Base-by-base conservation (phyloP, 345 rosid species). In the Diplotaxis tenuifolia region DNA sequence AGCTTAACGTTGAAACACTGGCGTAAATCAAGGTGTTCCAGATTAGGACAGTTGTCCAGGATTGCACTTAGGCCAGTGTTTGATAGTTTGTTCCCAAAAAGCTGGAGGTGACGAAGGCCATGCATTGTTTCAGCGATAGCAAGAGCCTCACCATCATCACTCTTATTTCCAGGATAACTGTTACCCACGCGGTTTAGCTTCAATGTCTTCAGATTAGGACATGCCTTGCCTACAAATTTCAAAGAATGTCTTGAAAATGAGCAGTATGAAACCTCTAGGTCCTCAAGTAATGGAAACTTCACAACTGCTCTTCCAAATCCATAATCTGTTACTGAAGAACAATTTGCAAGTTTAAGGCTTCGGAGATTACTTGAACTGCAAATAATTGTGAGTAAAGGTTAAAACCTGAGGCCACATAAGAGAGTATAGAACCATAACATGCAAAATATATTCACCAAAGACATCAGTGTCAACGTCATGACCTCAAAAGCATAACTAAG, bases 51-150 rank as follows among this genome's bases (percentile, higher is more conserved):
- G 2, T 50, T 19, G 28, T 66, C 59, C 12, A 66, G 71, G 52
- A 67, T 67, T 27, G 60, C 60, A 2, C 19, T 52, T 20, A 67
- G 7, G 1, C 71, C 47, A 0, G 15, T 5, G 14, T 50, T 16
- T 19, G 60, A 2, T 52, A 67, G 11, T 31, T 2, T 4, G 60
- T 52, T 67, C n/a, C 71, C 60, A 1, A 50, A 2, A 31, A 52
- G 23, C 27, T 67, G 84, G 22, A 91, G 92, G 57, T 73, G 78
- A 50, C 50, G 83, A 23, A 87, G 62, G 23, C 56, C 60, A 7
- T 69, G 91, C 92, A 88, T 84, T 27, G 71, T 72, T 67, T 84
- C 72, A 2, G 87, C 95, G 50, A 91, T 86, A 55, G 87, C 89
- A 21, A 75, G n/a, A 7, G 91, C 92, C 12, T 77, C 88, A 2